Conservation (phyloP, 225 moss, liverwort and hornwort genomes). For the Ulota crispa region DNA sequence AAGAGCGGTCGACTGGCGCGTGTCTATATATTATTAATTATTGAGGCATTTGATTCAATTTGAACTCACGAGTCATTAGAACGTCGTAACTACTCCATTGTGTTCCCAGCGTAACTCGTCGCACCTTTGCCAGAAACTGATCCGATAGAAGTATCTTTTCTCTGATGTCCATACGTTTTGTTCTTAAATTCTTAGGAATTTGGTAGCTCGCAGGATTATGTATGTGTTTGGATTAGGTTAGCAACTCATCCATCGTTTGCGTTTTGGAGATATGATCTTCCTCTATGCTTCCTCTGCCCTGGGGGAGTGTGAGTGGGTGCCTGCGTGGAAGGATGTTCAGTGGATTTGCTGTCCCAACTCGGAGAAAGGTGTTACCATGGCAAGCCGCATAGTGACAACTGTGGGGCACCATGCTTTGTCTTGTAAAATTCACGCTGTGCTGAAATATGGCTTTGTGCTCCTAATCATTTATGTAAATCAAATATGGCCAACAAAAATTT, state of each 20-base stretch:
- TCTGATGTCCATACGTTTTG: not conserved
- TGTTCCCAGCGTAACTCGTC: not conserved
- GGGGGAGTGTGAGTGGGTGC: not conserved
- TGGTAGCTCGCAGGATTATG: not conserved
- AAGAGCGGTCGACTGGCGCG: not conserved
- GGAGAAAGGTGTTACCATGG: slow-evolving; percentile 21
- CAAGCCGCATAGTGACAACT: slow-evolving; percentile 44
- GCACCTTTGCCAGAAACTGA: not conserved
- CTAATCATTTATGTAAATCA: too few relatives aligned
- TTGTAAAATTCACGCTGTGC: too few relatives aligned
- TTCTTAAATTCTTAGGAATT: not conserved
- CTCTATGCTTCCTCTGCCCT: not conserved
- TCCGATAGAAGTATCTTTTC: not conserved
- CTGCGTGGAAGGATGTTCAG: not conserved
- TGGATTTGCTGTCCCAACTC: not conserved
- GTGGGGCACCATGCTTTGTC: slow-evolving; percentile 31
- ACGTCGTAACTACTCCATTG: not conserved
- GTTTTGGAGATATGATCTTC: not conserved
- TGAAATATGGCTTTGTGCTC: too few relatives aligned
- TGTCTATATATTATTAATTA: not conserved
- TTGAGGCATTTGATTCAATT: not conserved
- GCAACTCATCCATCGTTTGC: not conserved
- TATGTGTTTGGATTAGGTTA: not conserved
- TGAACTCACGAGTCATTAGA: not conserved
- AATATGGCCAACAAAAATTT: too few relatives aligned